Percentiles rank a stretch among this genome's conserved stretches.
Conservation (phyloP, 306 rosid genomes). For the Vigna reflexopilosa region DNA sequence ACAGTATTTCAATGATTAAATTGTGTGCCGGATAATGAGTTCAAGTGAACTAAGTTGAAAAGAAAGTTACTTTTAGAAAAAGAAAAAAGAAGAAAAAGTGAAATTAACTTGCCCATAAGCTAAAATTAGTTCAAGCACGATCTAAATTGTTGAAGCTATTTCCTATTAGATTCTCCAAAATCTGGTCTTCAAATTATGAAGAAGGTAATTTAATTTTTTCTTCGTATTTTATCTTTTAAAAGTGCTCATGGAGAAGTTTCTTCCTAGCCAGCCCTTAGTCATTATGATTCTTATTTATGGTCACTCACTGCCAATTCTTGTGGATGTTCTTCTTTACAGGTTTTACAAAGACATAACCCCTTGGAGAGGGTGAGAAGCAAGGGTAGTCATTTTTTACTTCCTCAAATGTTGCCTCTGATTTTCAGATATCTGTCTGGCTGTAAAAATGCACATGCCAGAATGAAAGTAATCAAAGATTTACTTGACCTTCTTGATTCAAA, state of each 20-base stretch:
- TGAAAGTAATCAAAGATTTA: slow-evolving; percentile 76
- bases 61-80: too few species aligned
- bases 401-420: slow-evolving; percentile 86
- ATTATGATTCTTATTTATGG: slow-evolving; percentile 32
- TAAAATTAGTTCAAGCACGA: too few species aligned
- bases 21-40: slow-evolving; percentile 25
- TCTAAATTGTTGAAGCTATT: too few species aligned
- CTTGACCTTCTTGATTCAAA: slow-evolving; percentile 96
- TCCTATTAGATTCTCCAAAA: too few species aligned
- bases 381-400: slow-evolving; percentile 84
- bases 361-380: slow-evolving; percentile 76
- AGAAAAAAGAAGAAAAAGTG: too few species aligned
- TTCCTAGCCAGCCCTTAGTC: not conserved
- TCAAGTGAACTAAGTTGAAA: slow-evolving; percentile 26
- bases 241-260: too few species aligned
- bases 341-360: slow-evolving; percentile 83
- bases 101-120: too few species aligned
- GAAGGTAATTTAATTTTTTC: too few species aligned
- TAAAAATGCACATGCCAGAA: slow-evolving; percentile 68
- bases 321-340: slow-evolving; percentile 59
- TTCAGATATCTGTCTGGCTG: slow-evolving; percentile 85
- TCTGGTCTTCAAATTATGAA: too few species aligned
- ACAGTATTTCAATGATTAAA: slow-evolving; percentile 16
- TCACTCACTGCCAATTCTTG: slow-evolving; percentile 12
- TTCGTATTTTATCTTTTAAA: too few species aligned